A percentile compares a stretch with the other conserved stretches of the same genome.
These are phyloP conservation scores for Rutstroemia sp. DNA, from an alignment of 2,329 filamentous ascomycete species.

Conservation along the genomic window DNA sequence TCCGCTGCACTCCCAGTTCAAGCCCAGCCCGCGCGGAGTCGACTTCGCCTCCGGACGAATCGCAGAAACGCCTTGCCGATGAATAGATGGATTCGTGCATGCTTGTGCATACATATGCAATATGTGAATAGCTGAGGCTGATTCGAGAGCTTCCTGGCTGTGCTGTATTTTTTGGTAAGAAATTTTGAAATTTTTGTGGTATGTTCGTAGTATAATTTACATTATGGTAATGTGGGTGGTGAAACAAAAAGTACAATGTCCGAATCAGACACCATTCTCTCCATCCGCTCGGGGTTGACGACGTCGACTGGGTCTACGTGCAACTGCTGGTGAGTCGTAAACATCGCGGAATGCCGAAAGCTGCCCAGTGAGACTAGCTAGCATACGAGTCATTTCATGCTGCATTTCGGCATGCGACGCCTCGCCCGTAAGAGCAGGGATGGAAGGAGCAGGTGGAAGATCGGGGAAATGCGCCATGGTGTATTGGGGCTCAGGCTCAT, in stretches of 20 bases:
- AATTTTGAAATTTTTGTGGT: neutral
- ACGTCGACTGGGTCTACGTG: conserved; percentile 1
- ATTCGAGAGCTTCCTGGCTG: neutral
- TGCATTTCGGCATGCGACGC: conserved; percentile 23
- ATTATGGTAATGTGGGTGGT: neutral
- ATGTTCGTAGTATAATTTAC: neutral
- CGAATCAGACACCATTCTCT: conserved; percentile 1
- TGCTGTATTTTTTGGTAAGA: neutral
- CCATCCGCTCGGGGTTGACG: conserved; percentile 6
- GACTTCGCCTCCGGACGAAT: neutral
- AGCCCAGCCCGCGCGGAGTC: too few species aligned
- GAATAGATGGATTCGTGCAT: neutral
- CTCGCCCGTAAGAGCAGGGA: conserved; percentile 19
- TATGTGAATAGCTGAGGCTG: neutral
- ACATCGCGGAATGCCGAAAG: conserved; percentile 23
- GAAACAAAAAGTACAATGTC: neutral
- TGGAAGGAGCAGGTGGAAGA: conserved; percentile 21
- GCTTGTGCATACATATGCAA: neutral
- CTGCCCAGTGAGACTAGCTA: conserved; percentile 20
- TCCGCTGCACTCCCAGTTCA: too few species aligned
- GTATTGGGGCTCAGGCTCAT: conserved; percentile 5
- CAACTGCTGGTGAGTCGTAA: conserved; percentile 15
- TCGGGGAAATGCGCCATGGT: conserved; percentile 19
- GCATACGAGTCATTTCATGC: conserved; percentile 20
- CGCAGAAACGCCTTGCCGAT: neutral